These are phyloP conservation scores for Crucibulum parvulum DNA, from an alignment of 1,284 basidiomycete species.

Conservation along the genomic window DNA sequence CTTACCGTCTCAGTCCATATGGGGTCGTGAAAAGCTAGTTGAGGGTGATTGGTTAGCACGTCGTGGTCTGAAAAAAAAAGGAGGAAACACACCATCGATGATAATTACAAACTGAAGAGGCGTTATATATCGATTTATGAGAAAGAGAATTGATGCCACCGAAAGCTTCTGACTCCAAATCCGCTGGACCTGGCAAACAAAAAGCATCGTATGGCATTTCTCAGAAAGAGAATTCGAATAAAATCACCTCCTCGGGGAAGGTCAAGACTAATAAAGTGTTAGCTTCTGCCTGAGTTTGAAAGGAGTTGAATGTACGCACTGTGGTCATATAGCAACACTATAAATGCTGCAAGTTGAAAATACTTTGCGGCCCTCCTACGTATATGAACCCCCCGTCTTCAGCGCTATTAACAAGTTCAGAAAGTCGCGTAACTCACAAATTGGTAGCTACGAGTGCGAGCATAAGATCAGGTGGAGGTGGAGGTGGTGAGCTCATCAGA, in stretches of 20 bases:
- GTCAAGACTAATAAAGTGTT: slow-evolving; percentile 13
- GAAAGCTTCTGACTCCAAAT: slow-evolving; percentile 26
- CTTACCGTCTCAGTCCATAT: slow-evolving; percentile 11
- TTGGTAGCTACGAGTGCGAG: no score
- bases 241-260: slow-evolving; percentile 16
- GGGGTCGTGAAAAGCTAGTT: slow-evolving; percentile 25
- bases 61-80: not conserved
- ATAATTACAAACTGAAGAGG: slow-evolving; percentile 28
- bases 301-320: slow-evolving; percentile 3
- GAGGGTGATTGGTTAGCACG: not conserved
- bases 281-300: not conserved
- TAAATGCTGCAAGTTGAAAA: slow-evolving; percentile 22
- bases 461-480: no score
- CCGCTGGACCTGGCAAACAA: slow-evolving; percentile 19
- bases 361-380: slow-evolving; percentile 6
- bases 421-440: not conserved
- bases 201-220: not conserved
- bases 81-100: slow-evolving; percentile 19
- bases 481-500: no score
- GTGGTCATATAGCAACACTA: slow-evolving; percentile 23
- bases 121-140: slow-evolving; percentile 31
- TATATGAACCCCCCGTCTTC: not conserved
- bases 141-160: slow-evolving; percentile 24
- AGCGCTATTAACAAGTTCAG: no score
- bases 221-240: not conserved